Conservation (phyloP, 768 basidiomycete genomes). For the Suillus bovinus region DNA sequence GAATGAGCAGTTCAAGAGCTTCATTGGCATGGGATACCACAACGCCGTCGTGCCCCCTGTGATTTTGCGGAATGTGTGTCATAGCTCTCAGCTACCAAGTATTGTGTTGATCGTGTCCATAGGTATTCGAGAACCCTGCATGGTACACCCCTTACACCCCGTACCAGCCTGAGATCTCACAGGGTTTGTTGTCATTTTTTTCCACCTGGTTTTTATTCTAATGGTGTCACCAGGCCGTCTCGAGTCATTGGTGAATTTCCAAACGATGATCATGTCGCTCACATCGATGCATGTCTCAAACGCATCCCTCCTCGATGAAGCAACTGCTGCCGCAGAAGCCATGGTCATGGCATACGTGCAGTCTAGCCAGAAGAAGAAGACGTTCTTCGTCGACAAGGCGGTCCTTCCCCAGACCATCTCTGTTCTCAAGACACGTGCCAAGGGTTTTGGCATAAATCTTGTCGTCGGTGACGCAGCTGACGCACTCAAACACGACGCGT, state of each 20-base stretch:
- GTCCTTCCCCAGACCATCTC: conserved; percentile 89
- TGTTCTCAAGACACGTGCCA: conserved; percentile 87
- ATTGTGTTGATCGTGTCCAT: conserved; percentile 9
- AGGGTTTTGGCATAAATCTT: conserved; percentile 90
- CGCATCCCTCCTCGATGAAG: conserved; percentile 93
- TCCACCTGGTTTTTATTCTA: conserved; percentile 9
- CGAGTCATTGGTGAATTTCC: conserved; percentile 95
- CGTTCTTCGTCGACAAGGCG: conserved; percentile 82
- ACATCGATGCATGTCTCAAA: conserved; percentile 96
- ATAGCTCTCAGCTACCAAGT: conserved; percentile 5
- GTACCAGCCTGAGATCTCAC: conserved; percentile 97
- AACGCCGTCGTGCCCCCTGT: conserved; percentile 94
- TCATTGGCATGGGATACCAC: conserved; percentile 99
- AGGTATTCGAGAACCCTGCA: conserved; percentile 93
- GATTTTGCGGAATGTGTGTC: conserved; percentile 82
- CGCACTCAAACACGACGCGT: conserved; percentile 50
- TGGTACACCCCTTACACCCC: conserved; percentile 99
- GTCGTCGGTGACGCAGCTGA: conserved; percentile 61
- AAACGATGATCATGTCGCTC: conserved; percentile 94
- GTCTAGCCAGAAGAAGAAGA: conserved; percentile 67
- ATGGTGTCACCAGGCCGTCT: conserved; percentile 67
- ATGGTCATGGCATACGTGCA: conserved; percentile 93
- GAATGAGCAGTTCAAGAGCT: conserved; percentile 87
- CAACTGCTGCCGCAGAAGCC: conserved; percentile 91
- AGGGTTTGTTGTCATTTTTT: conserved; percentile 58